A percentile compares a stretch with the other conserved stretches of the same genome.
Evolutionary conservation across 108 stramenopile species (phyloP).

Genomic region (Pseudonitzschia multistriata): DNA sequence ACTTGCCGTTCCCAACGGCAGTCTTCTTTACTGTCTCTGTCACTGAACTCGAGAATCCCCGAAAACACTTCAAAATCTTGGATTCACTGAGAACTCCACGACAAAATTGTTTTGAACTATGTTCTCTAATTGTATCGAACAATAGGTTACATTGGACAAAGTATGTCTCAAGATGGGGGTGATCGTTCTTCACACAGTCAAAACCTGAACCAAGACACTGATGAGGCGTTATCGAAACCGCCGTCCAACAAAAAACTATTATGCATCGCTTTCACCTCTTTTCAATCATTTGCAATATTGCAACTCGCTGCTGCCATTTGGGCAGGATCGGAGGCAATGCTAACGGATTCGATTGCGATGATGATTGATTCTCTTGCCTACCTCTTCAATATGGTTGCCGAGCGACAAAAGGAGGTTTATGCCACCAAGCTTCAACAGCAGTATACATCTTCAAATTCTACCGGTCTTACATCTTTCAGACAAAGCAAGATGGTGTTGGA

Average conservation of each 20-base stretch:
- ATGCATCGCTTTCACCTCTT: conserved; percentile 59
- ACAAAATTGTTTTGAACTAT: too few species aligned
- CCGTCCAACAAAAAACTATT: conserved; percentile 15
- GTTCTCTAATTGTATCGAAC: too few species aligned
- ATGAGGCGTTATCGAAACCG: not conserved
- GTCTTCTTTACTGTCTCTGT: too few species aligned
- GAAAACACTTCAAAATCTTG: too few species aligned
- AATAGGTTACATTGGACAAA: too few species aligned
- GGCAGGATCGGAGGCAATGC: conserved; percentile 60
- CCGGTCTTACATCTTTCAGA: not conserved
- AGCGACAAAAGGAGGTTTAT: conserved; percentile 48
- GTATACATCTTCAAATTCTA: not conserved
- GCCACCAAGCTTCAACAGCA: conserved; percentile 4
- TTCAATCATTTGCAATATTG: conserved; percentile 49
- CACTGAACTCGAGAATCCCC: too few species aligned
- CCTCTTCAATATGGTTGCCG: conserved; percentile 64
- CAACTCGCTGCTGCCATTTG: conserved; percentile 49
- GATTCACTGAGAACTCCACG: too few species aligned
- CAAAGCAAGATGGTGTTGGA: conserved; percentile 32
- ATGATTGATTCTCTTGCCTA: conserved; percentile 64
- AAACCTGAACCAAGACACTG: not conserved
- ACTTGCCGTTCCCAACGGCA: too few species aligned
- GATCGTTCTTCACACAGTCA: not conserved
- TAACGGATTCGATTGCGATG: conserved; percentile 65
- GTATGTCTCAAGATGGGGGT: conserved; percentile 7